Evolutionary conservation across 805 yeast species (phyloP).

Genomic region (Priceomyces fermenticarens): DNA sequence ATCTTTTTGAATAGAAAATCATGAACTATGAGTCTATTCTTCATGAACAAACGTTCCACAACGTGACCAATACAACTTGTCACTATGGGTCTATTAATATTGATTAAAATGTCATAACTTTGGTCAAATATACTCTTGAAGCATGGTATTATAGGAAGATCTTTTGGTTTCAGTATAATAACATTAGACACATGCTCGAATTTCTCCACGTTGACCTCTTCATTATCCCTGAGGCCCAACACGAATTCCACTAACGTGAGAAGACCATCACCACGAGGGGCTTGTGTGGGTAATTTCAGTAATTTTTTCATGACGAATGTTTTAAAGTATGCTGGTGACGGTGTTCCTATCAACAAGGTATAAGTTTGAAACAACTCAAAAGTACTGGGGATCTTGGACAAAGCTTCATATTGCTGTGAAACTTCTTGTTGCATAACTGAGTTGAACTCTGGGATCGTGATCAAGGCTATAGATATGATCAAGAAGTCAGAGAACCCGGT

Average conservation of each 20-base stretch:
- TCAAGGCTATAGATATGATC: slow-evolving; percentile 45
- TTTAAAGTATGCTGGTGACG: slow-evolving; percentile 46
- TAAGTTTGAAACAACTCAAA: slow-evolving; percentile 63
- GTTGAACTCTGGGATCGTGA: slow-evolving; percentile 30
- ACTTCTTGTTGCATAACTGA: slow-evolving; percentile 13
- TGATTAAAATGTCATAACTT: slow-evolving; percentile 53
- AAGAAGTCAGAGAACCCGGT: slow-evolving; percentile 64
- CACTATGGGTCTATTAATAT: slow-evolving; percentile 60
- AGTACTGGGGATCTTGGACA: slow-evolving; percentile 47
- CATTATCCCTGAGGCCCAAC: slow-evolving; percentile 72
- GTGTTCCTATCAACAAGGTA: slow-evolving; percentile 52
- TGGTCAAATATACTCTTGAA: slow-evolving; percentile 62
- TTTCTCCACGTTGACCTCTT: slow-evolving; percentile 62
- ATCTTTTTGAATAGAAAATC: slow-evolving; percentile 59
- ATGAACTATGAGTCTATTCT: slow-evolving; percentile 46
- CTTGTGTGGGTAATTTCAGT: slow-evolving; percentile 50
- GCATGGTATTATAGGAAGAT: slow-evolving; percentile 46
- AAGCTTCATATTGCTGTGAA: slow-evolving; percentile 30
- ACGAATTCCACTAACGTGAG: slow-evolving; percentile 71
- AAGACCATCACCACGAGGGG: slow-evolving; percentile 63
- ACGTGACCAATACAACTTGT: slow-evolving; percentile 56
- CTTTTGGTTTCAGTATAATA: slow-evolving; percentile 59
- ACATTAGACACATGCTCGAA: slow-evolving; percentile 66
- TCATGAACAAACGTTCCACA: slow-evolving; percentile 48
- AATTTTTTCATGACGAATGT: slow-evolving; percentile 47